Base-by-base conservation (phyloP, 75 land plant species). In the Pinus tabuliformis region DNA sequence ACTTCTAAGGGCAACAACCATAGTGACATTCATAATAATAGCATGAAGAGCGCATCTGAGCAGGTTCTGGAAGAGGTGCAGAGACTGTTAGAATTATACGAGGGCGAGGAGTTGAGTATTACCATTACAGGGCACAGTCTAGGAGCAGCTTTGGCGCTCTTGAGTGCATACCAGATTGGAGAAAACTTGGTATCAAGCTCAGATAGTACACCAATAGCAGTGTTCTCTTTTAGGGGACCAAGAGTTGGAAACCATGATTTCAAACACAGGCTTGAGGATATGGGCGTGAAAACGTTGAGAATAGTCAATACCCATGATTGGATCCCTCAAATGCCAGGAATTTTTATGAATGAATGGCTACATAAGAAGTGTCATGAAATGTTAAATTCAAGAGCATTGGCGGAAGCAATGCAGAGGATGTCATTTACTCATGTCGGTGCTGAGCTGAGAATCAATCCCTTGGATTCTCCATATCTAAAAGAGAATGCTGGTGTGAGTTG, bases 41-140 rank as follows among this genome's bases (percentile, higher is more conserved):
- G 39, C 14, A 21, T 62, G 18, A 45, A 56, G 14, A 90, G 92
- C 59, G 77, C 86, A 12, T 52, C 73, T 4, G 79, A 81, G 59
- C 59, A 76, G 64, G 54, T 90, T 49, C 21, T 76, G 70, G 78
- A 73, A 13, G 92, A 85, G 68, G 60, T 90, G 18, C 6, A 66
- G 36, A n/a, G 84, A 26, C 58, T 90, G 57, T 9, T 87, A 6
- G 79, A 66, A 2, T 14, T 6, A 4, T 82, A 88, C 86, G 58
- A 62, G 5, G 83, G 62, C n/a, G 77, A 77, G 78, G 79, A 80
- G 13, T 24, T 89, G 68, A 92, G 94, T 75, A 54, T 92, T 13
- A 89, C 94, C 0, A 57, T 89, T 17, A 85, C 88, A 1, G 91
- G 91, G 12, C 92, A 87, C 82, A 87, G 94, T 72, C 86, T 89